Evolutionary conservation across 2,329 filamentous ascomycete species (phyloP), one percentile per base, ranked within the genome.

Genomic region (Nigrospora oryzae): DNA sequence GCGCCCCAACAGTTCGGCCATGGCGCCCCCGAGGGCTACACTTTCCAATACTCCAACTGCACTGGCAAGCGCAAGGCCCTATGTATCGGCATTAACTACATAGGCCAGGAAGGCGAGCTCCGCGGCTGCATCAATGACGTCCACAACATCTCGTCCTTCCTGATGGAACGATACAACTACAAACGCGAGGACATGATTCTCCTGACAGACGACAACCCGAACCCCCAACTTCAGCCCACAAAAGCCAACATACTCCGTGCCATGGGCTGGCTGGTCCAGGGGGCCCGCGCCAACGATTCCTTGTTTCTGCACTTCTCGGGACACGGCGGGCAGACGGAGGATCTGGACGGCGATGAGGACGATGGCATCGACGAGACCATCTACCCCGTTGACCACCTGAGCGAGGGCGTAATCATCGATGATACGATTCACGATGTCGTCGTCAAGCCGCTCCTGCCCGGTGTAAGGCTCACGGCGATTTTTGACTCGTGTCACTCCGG

Each of bases 311-410:
- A 54, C 42, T 51, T 52, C 37, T 50, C 49, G 3, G 59, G 86
- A 10, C 86, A 90, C 59, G 86, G 86, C 48, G 86, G 86, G n/a
- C 86, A 90, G 63, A 87, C 86, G 2, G 79, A 83, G 56, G 86
- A 90, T 61, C 66, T 85, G 34, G 85, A 89, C 54, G 86, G 86
- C 28, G 86, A 90, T 55, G 86, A 90, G 61, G 82, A 86, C 33
- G 86, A 90, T 56, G 86, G 86, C 36, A 87, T 86, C 57, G 86
- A 90, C 54, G 86, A 90, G 61, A 85, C 89, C 49, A 86, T 91
- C 53, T 90, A 90, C 59, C 86, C 86, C 0, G 84, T 90, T 15
- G 86, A 91, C 62, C 90, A 88, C 67, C 73, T 84, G 53, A 79
- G 83, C 55, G 80, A 77, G n/a, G 86, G 86, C 35, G 85, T 89